A percentile compares a stretch with the other conserved stretches of the same genome.
phyloP scores from a whole-genome alignment of 2,329 filamentous ascomycete genomes.

The Fusarium oxysporum region DNA sequence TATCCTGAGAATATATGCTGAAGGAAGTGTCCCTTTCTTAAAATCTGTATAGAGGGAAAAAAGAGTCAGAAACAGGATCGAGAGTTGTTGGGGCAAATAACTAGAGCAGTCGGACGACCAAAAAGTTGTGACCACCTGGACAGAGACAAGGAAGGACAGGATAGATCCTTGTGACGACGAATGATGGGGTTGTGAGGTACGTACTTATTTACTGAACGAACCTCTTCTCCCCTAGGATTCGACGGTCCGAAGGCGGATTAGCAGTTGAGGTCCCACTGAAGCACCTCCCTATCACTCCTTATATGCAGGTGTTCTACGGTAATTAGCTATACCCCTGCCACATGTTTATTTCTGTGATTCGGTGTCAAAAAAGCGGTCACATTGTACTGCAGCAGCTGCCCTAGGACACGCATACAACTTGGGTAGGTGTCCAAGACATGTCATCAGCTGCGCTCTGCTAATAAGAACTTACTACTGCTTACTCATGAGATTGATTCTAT shows the following conservation, averaged over 20 bases:
- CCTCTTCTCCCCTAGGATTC: not conserved
- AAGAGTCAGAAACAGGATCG: conserved; percentile 2
- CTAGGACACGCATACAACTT: not conserved
- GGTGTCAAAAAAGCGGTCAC: conserved; percentile 26
- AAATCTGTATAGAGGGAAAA: not conserved
- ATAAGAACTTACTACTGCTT: not conserved
- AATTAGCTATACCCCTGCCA: conserved; percentile 25
- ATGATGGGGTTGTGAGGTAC: conserved; percentile 32
- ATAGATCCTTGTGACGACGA: conserved; percentile 37
- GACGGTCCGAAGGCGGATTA: not conserved
- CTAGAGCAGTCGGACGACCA: conserved; percentile 35
- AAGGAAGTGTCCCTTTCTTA: not conserved
- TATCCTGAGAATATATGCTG: conserved; percentile 16
- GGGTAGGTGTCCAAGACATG: not conserved
- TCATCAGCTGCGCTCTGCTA: not conserved
- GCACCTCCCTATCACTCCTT: conserved; percentile 17
- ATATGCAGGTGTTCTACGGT: conserved; percentile 15
- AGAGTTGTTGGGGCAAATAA: conserved; percentile 39
- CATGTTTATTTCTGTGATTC: conserved; percentile 15
- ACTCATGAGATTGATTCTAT: not conserved
- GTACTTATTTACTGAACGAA: conserved; percentile 10
- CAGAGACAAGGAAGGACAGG: conserved; percentile 27
- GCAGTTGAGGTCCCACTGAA: conserved; percentile 22
- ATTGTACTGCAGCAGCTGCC: conserved; percentile 7
- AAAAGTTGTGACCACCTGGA: conserved; percentile 45